A percentile compares a stretch with the other conserved stretches of the same genome.
Evolutionary conservation across 2,329 filamentous ascomycete species (phyloP).

Genomic region (Microsporum canis): DNA sequence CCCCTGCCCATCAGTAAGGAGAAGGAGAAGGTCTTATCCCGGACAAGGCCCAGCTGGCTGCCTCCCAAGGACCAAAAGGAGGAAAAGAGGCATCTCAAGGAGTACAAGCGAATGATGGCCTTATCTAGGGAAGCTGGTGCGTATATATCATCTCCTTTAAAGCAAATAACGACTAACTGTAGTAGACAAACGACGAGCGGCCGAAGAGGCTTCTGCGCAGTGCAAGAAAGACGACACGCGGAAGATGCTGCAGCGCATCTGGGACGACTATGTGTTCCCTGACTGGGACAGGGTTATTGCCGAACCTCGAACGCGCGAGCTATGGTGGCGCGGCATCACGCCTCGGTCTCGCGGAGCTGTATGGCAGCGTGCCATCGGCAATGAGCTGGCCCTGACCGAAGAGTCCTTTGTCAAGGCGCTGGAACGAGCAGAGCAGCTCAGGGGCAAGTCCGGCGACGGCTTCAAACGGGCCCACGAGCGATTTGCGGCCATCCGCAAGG

Average conservation of each 20-base stretch:
- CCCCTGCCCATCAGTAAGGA: slow-evolving; percentile 56
- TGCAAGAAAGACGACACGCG: slow-evolving; percentile 42
- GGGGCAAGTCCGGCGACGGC: slow-evolving; percentile 34
- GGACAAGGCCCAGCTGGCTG: slow-evolving; percentile 56
- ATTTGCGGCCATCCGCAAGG: slow-evolving; percentile 43
- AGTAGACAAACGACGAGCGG: slow-evolving; percentile 40
- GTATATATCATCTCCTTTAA: slow-evolving; percentile 14
- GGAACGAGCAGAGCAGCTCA: slow-evolving; percentile 42
- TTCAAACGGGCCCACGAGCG: slow-evolving; percentile 38
- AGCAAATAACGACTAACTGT: slow-evolving; percentile 10
- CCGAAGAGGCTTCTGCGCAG: slow-evolving; percentile 37
- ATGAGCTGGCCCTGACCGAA: slow-evolving; percentile 47
- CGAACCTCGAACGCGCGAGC: slow-evolving; percentile 46
- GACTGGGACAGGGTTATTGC: slow-evolving; percentile 47
- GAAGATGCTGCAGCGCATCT: slow-evolving; percentile 46
- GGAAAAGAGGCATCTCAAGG: slow-evolving; percentile 73
- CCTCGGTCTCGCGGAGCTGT: slow-evolving; percentile 45
- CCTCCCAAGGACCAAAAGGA: slow-evolving; percentile 70
- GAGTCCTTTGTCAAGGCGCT: slow-evolving; percentile 48
- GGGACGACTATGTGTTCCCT: slow-evolving; percentile 50
- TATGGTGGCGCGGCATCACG: slow-evolving; percentile 55
- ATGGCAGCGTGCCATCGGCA: slow-evolving; percentile 51
- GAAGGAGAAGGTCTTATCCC: slow-evolving; percentile 54
- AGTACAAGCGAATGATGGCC: slow-evolving; percentile 57
- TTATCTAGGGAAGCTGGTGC: slow-evolving; percentile 46